Percentiles rank a stretch among this genome's conserved stretches.
Evolutionary conservation across 179 eudicot species (phyloP).

Genomic region (Corrigiola litoralis): DNA sequence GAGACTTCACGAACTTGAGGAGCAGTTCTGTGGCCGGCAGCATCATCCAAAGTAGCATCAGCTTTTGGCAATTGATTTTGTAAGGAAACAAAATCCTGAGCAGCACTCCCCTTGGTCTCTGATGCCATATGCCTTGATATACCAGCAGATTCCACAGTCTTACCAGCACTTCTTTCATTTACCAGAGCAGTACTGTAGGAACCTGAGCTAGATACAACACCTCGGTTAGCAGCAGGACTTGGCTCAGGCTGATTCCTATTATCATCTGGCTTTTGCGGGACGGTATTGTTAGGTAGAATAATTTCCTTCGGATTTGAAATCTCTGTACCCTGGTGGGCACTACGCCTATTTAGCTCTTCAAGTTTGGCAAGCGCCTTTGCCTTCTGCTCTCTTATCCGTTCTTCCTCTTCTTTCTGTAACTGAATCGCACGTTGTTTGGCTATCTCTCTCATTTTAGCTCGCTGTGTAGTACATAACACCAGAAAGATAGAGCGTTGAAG

Average conservation of each 20-base stretch:
- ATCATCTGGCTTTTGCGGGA: constrained; percentile 36
- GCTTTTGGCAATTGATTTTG: constrained; percentile 20
- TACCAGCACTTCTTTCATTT: constrained; percentile 19
- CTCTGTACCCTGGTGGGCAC: constrained; percentile 42
- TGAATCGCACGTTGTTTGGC: constrained; percentile 81
- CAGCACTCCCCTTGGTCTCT: constrained; percentile 21
- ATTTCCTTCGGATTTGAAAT: constrained; percentile 41
- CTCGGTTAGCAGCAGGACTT: constrained; percentile 20
- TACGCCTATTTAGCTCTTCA: constrained; percentile 81
- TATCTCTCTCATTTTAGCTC: constrained; percentile 72
- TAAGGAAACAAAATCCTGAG: constrained; percentile 21
- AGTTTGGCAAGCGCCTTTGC: constrained; percentile 92
- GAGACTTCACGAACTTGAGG: constrained; percentile 35
- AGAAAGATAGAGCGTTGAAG: constrained; percentile 15
- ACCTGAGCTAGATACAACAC: constrained; percentile 26
- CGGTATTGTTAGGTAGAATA: constrained; percentile 22
- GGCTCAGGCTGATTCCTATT: constrained; percentile 26
- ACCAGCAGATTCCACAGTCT: constrained; percentile 26
- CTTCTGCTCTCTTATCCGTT: constrained; percentile 76
- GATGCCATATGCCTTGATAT: constrained; percentile 13
- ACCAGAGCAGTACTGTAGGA: constrained; percentile 21
- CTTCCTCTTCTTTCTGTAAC: constrained; percentile 90
- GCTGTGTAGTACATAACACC: constrained; percentile 37
- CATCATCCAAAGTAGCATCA: constrained; percentile 27
- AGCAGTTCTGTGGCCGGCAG: constrained; percentile 27